Conservation (phyloP, 306 rosid species). For the Psophocarpus tetragonolobus region DNA sequence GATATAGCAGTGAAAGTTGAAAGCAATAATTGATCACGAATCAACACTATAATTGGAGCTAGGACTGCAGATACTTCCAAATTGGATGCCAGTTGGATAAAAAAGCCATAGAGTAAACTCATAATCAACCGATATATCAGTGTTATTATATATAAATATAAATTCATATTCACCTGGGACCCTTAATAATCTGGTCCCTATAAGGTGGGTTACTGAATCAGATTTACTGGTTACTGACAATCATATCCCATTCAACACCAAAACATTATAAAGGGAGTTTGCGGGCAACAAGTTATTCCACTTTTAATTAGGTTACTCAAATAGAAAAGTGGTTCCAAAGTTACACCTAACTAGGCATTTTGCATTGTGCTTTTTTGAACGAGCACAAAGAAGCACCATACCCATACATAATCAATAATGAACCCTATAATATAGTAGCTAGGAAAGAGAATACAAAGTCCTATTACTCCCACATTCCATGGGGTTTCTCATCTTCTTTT, state of each 20-base stretch:
- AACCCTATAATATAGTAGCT: neutral
- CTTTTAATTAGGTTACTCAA: conserved; percentile 6
- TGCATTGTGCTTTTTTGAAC: neutral
- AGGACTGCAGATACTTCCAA: conserved; percentile 11
- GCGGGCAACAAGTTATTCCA: conserved; percentile 5
- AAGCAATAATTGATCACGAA: conserved; percentile 21
- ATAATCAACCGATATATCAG: neutral
- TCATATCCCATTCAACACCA: conserved; percentile 18
- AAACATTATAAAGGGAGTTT: neutral
- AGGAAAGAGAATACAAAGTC: neutral
- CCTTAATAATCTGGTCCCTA: conserved; percentile 6
- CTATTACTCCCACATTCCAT: conserved; percentile 16
- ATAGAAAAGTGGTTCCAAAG: conserved; percentile 4
- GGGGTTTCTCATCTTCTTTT: conserved; percentile 27
- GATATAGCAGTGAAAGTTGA: neutral
- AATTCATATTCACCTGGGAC: conserved; percentile 21
- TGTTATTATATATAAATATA: neutral
- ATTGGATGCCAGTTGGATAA: neutral
- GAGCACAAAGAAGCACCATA: neutral
- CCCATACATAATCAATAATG: neutral
- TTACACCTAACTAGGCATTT: conserved; percentile 5
- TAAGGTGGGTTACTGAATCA: conserved; percentile 28
- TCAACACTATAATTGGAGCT: conserved; percentile 24
- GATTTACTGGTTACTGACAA: neutral
- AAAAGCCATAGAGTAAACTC: neutral